Base-by-base conservation (phyloP, 768 basidiomycete genomes). In the Lanmaoa rubissima region DNA sequence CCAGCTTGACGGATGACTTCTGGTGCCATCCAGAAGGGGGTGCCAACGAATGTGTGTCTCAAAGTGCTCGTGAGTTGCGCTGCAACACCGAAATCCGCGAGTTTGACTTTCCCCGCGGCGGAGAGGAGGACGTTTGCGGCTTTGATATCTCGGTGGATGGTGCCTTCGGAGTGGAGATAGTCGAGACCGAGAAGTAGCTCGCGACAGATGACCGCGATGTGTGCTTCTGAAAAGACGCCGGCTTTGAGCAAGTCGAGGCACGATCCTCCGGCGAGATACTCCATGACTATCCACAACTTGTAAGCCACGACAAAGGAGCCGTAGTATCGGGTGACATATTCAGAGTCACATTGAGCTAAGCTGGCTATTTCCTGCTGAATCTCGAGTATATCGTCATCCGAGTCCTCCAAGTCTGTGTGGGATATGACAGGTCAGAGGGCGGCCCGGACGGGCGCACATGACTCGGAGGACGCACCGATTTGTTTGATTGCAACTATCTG, bases 281-380 rank as follows among this genome's bases (percentile, higher is more conserved):
- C 97, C 97, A 99, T 98, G 66, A 99, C 77, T 68, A 99, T 99
- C 97, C 97, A 99, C 24, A 99, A 79, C 73, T 98, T 96, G 79
- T 96, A 98, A 36, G 90, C 86, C 61, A 93, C 87, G 52, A 99
- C 93, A 73, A 99, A 99, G 47, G 93, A 94, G 44, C 94, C 95
- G 66, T 97, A 98, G 72, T 98, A 98, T 45, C 89, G 81, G 41
- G 97, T 98, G 51, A 99, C 92, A 72, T 92, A 94, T 75, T 94
- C 93, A 5, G 95, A 98, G 70, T 95, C 94, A 76, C 94, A 96
- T 63, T 91, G 91, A 1, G 94, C 92, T 31, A 99, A 81, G 72
- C 92, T 97, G 19, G 94, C 91, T 62, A 99, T 99, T 73, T 99
- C 97, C 71, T 94, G 92, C 69, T 99, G 97, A 48, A 99, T 99